Percentiles rank a stretch among this genome's conserved stretches.
phyloP scores from a whole-genome alignment of 495 filamentous ascomycete genomes.

The Tuber magnatum region DNA sequence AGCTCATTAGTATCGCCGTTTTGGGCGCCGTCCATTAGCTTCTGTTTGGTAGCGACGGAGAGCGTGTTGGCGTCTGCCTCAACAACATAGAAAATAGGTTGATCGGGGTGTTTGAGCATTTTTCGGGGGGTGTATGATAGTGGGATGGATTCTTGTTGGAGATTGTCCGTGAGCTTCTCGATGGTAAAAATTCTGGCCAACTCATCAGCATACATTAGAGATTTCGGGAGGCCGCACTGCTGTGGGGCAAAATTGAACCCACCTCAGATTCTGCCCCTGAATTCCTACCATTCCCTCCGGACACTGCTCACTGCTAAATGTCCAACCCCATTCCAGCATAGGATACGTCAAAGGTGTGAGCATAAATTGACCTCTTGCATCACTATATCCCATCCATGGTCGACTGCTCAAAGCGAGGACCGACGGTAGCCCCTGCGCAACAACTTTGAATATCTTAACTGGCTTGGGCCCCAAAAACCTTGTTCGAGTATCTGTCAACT shows the following conservation, averaged over 20 bases:
- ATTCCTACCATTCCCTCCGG: slow-evolving; percentile 94
- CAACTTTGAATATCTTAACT: slow-evolving; percentile 77
- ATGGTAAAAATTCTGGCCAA: slow-evolving; percentile 69
- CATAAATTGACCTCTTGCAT: slow-evolving; percentile 54
- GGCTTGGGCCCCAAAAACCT: slow-evolving; percentile 86
- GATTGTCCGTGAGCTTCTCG: slow-evolving; percentile 74
- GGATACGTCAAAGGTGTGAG: slow-evolving; percentile 83
- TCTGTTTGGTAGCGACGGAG: slow-evolving; percentile 60
- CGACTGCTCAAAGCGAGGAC: slow-evolving; percentile 84
- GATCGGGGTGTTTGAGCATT: slow-evolving; percentile 79
- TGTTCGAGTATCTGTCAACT: slow-evolving; percentile 86
- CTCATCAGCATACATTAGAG: not conserved
- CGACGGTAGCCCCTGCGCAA: slow-evolving; percentile 75
- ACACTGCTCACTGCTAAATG: slow-evolving; percentile 89
- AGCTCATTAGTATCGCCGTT: slow-evolving; percentile 63
- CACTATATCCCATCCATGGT: slow-evolving; percentile 78
- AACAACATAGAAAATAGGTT: slow-evolving; percentile 84
- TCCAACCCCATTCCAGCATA: slow-evolving; percentile 89
- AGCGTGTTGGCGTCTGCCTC: slow-evolving; percentile 88
- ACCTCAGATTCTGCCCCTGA: slow-evolving; percentile 67
- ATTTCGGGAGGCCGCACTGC: slow-evolving; percentile 17
- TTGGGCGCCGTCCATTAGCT: slow-evolving; percentile 56
- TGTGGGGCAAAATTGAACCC: slow-evolving; percentile 9
- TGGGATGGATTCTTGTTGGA: slow-evolving; percentile 79
- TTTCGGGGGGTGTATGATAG: slow-evolving; percentile 85